Evolutionary conservation across 75 land plant genomes (phyloP), one percentile per base, ranked within the genome.

Genomic region (Cupressus sempervirens): DNA sequence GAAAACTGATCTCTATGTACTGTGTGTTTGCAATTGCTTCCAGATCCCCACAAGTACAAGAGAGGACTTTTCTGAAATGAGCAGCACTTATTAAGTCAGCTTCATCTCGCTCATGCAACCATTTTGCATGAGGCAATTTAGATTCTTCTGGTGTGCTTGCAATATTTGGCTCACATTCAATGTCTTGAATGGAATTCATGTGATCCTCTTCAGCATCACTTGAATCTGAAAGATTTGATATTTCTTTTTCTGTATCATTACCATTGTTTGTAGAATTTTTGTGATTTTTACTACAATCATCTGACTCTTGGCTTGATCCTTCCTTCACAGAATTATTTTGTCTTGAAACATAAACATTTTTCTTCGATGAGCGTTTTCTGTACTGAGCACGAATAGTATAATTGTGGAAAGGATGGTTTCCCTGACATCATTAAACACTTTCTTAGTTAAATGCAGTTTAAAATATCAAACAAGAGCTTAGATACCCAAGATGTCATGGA

Each of bases 381-480:
- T 98, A 98, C 70, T 89, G 90, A 23, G 95, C 85, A n/a, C 99
- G 93, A 20, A 89, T 83, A n/a, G 99, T 98, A 84, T 92, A 98
- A 82, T 98, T 98, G 86, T 98, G 99, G 84, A 93, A 98, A 74
- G 99, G 94, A 93, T 93, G 94, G 54, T 89, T 93, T 45, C 99
- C 99, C 99, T 98, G 91, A 77, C 9, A 77, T 43, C 26, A 40
- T 35, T 41, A 77, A 77, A 46, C 4, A 77, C 23, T 36, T 41
- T 41, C 43, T 77, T 43, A 77, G 80, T 77, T 70, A 70, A 26
- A 77, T 43, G 26, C 38, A 43, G 46, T 43, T 20, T 77, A 43
- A 9, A 41, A 41, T 41, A 40, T 26, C n/a, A 91, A 67, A 45
- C 15, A 83, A 43, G 43, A 53, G 84, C 72, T 38, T 82, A 36